Conservation (phyloP, 306 rosid species). For the Trifolium pratense region DNA sequence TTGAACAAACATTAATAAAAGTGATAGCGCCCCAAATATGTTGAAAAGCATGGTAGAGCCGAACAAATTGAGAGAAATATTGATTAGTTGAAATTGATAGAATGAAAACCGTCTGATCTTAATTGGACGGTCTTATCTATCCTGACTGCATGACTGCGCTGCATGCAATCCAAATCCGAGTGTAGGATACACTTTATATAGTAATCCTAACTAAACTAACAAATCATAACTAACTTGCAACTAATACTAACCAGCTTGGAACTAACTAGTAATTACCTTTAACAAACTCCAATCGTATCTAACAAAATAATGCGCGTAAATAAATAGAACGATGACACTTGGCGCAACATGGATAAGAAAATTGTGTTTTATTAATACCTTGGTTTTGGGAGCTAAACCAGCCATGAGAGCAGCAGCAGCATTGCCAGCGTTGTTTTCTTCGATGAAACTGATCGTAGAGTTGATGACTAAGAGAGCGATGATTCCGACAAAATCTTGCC, state of each 20-base stretch:
- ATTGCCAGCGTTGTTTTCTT: background rate
- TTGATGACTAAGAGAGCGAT: background rate
- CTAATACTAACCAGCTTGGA: background rate
- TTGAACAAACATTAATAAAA: constrained; percentile 18
- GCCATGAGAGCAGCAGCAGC: background rate
- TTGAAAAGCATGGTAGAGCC: background rate
- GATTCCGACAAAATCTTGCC: constrained; percentile 30
- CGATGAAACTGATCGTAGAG: background rate
- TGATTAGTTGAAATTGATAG: no score
- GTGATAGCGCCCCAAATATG: background rate
- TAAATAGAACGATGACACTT: background rate
- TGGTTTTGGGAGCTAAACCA: background rate
- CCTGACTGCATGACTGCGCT: no score
- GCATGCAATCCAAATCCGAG: no score
- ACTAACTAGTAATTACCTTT: background rate
- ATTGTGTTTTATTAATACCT: background rate
- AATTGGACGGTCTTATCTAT: no score
- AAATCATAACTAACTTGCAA: no score
- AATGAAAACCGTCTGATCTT: no score
- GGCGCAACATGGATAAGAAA: background rate
- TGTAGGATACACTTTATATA: no score
- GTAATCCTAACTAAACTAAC: background rate
- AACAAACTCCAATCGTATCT: no score
- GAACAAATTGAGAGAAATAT: background rate
- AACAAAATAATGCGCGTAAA: background rate